A percentile compares a stretch with the other conserved stretches of the same genome.
Conservation (phyloP, 129 eudicot species). For the Artemisia argyi region DNA sequence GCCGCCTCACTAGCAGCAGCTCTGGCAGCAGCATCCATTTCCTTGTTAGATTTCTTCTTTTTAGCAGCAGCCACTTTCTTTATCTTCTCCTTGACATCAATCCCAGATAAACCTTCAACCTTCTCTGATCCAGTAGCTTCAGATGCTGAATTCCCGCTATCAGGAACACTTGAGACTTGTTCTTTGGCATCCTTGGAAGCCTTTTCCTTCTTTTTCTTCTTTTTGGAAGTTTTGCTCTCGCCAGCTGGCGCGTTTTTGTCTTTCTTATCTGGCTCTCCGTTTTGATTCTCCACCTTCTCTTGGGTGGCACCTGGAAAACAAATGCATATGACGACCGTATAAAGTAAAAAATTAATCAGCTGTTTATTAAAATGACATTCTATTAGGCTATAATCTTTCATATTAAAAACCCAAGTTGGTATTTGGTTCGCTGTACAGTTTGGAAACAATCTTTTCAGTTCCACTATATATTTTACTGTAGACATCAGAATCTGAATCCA, state of each 20-base stretch:
- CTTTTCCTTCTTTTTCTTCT: constrained; percentile 86
- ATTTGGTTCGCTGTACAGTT: not conserved
- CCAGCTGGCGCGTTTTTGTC: constrained; percentile 42
- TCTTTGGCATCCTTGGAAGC: constrained; percentile 67
- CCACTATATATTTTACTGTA: not conserved
- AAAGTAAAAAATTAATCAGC: not conserved
- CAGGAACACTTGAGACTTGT: constrained; percentile 42
- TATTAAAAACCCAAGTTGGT: not conserved
- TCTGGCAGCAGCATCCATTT: constrained; percentile 80
- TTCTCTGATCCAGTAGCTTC: constrained; percentile 46
- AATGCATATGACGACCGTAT: not conserved
- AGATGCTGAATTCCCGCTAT: constrained; percentile 33
- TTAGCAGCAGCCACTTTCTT: constrained; percentile 73
- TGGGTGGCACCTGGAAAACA: constrained; percentile 48
- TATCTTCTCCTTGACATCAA: constrained; percentile 74
- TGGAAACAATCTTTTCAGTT: not conserved
- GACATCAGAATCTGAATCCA: not conserved
- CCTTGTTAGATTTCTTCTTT: constrained; percentile 86
- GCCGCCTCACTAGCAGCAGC: constrained; percentile 93
- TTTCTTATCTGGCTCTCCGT: constrained; percentile 56
- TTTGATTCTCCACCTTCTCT: constrained; percentile 45
- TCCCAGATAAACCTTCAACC: constrained; percentile 52
- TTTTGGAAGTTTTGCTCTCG: constrained; percentile 69
- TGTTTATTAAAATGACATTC: not conserved
- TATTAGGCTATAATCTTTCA: not conserved